Evolutionary conservation across 495 filamentous ascomycete genomes (phyloP), one percentile per base, ranked within the genome.

Genomic region (Aspergillus nanangensis): DNA sequence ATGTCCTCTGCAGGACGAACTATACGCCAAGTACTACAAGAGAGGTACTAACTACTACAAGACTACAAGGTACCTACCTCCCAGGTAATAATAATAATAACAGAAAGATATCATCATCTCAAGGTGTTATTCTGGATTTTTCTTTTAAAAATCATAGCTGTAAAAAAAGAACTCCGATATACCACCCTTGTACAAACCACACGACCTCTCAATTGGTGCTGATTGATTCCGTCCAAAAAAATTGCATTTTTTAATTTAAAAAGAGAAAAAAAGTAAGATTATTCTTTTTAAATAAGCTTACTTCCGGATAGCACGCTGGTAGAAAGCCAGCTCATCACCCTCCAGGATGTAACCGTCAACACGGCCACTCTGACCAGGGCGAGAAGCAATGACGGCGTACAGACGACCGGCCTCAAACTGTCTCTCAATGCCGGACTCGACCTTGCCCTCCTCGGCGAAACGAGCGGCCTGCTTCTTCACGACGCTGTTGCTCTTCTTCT

Each of bases 291-390:
- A 10, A 23, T 21, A 27, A 24, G 40, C 25, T 80, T 96, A 97
- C 82, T 93, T 96, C 82, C 92, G 85, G 73, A 97, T 86, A 70
- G 87, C 90, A 76, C 83, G 82, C 83, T 93, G 89, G 87, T 99
- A 99, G 88, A 99, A 99, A 70, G 88, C 87, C 58, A 99, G 76
- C 83, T 99, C 93, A 64, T 99, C 93, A 57, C 93, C 93, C 85
- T 99, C 93, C 50, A 99, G 80, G 68, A 99, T 86, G 79, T 99
- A 99, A 48, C 93, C 93, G 71, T 99, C 93, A 52, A 78, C 77
- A 70, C 93, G 90, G 58, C 93, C 93, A 68, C 86, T 89, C 87
- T 99, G 93, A 58, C 93, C 93, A 43, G 93, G 93, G 63, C 93
- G 81, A 61, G 85, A 90, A 45, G 92, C 78, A 56, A 99, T 75